phyloP scores from a whole-genome alignment of 1,284 basidiomycete genomes.

The Boletus hoseneyae region DNA sequence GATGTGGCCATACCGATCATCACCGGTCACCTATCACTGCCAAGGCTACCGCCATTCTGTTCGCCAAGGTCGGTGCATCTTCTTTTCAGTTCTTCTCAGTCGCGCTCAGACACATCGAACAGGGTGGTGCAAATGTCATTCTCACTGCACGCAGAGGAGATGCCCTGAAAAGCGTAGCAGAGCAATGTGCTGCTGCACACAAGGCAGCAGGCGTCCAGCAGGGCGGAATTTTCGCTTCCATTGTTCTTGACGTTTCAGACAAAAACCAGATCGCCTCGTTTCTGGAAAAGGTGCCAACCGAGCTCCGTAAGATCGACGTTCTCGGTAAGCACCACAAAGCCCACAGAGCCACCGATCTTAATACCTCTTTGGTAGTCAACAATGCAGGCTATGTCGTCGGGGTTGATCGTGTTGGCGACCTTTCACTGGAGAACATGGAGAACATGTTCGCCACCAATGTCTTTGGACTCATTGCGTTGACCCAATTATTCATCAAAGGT shows the following conservation, averaged over 20 bases:
- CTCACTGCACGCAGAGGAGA: conserved; percentile 69
- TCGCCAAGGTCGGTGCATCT: conserved; percentile 62
- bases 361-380: conserved; percentile 54
- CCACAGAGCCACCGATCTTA: not conserved
- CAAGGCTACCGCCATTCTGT: conserved; percentile 76
- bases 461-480: conserved; percentile 81
- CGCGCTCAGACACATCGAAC: not conserved
- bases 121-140: conserved; percentile 80
- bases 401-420: conserved; percentile 77
- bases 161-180: conserved; percentile 58
- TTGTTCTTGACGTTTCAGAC: conserved; percentile 77
- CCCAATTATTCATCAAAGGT: conserved; percentile 77
- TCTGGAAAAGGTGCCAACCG: conserved; percentile 64
- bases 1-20: no score
- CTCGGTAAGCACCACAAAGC: conserved; percentile 49
- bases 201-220: conserved; percentile 66
- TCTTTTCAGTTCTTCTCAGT: not conserved
- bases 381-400: conserved; percentile 88
- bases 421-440: conserved; percentile 73
- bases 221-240: conserved; percentile 65
- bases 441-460: conserved; percentile 95
- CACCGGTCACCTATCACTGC: no score
- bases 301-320: conserved; percentile 68
- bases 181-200: conserved; percentile 67
- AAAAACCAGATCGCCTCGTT: conserved; percentile 62